These are phyloP conservation scores for Lenwebbia sp. DNA, from an alignment of 345 rosid species.

Conservation along the genomic window DNA sequence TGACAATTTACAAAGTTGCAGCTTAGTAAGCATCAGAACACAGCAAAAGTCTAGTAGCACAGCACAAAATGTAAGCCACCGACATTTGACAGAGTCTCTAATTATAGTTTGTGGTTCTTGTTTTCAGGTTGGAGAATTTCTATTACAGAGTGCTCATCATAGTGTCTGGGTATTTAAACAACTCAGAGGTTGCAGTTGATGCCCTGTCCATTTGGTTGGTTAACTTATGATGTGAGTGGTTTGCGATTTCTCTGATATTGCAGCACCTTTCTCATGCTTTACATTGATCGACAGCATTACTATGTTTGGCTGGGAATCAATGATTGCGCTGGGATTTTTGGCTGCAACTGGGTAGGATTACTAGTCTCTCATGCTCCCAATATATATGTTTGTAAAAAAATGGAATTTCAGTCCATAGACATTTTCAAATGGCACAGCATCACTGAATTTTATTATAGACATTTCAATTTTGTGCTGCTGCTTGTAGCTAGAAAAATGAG, in stretches of 20 bases:
- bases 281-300: constrained; percentile 18
- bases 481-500: background rate
- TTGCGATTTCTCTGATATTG: background rate
- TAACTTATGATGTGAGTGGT: background rate
- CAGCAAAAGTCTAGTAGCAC: background rate
- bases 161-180: constrained; percentile 30
- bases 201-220: constrained; percentile 47
- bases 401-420: background rate
- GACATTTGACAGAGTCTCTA: background rate
- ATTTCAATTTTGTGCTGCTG: background rate
- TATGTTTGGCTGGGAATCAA: constrained; percentile 43
- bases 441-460: background rate
- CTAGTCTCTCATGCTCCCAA: background rate
- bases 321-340: constrained; percentile 53
- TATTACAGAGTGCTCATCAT: constrained; percentile 38
- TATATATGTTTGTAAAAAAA: background rate
- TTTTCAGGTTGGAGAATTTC: constrained; percentile 42
- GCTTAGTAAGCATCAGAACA: background rate
- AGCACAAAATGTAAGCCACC: background rate
- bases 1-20: background rate
- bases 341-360: constrained; percentile 48
- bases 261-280: background rate
- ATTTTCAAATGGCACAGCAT: background rate
- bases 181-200: constrained; percentile 34
- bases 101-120: background rate